These are phyloP conservation scores for Aspergillus sergii DNA, from an alignment of 2,329 filamentous ascomycete genomes.

Conservation along the genomic window DNA sequence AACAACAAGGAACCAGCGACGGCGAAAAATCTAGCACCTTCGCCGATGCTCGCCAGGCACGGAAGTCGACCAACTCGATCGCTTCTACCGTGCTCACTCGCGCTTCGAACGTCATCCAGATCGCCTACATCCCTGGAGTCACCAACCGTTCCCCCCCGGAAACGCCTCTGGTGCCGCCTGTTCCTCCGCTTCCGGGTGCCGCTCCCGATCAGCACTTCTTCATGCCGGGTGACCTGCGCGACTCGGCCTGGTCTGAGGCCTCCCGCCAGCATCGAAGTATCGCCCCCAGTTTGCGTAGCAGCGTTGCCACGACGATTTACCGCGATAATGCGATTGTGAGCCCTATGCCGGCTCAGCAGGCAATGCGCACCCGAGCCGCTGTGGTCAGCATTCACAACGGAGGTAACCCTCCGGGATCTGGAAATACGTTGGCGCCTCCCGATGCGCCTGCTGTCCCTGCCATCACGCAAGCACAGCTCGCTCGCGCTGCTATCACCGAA, in stretches of 20 bases:
- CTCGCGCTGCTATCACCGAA: slow-evolving; percentile 40
- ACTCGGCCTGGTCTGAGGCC: slow-evolving; percentile 84
- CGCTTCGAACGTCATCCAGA: slow-evolving; percentile 98
- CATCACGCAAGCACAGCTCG: slow-evolving; percentile 58
- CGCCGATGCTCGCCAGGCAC: slow-evolving; percentile 59
- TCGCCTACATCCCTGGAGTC: slow-evolving; percentile 96
- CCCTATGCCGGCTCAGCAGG: slow-evolving; percentile 77
- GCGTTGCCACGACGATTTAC: slow-evolving; percentile 91
- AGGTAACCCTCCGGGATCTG: slow-evolving; percentile 51
- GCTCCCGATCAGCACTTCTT: slow-evolving; percentile 86
- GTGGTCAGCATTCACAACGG: slow-evolving; percentile 88
- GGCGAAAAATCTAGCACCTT: slow-evolving; percentile 57
- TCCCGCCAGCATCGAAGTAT: slow-evolving; percentile 60
- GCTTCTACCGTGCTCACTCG: slow-evolving; percentile 93
- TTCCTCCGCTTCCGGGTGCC: slow-evolving; percentile 80
- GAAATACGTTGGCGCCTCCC: slow-evolving; percentile 20
- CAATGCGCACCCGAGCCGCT: slow-evolving; percentile 83
- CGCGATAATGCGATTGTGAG: slow-evolving; percentile 85
- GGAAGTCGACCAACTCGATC: slow-evolving; percentile 87
- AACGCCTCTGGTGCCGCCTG: slow-evolving; percentile 87
- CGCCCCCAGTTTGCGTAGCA: slow-evolving; percentile 54
- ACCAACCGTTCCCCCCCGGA: slow-evolving; percentile 86
- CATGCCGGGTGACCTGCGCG: slow-evolving; percentile 83
- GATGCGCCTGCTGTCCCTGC: slow-evolving; percentile 71
- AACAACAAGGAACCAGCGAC: slow-evolving; percentile 50